Evolutionary conservation across 257 asterid genomes (phyloP).

Genomic region (Gentiana macrophylla): DNA sequence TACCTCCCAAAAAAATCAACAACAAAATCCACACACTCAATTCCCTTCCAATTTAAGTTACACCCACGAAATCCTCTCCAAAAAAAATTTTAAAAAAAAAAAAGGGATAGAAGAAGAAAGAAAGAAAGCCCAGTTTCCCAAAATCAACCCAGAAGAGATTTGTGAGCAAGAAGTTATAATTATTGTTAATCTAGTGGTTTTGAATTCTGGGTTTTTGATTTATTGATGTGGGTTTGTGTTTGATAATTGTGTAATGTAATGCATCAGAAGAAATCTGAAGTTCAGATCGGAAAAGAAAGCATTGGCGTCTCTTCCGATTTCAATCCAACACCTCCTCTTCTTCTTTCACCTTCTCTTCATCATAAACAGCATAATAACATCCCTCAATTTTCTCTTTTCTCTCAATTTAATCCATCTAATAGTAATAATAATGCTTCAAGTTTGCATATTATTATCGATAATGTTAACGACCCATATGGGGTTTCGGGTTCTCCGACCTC

Average conservation of each 20-base stretch:
- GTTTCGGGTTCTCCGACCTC: conserved; percentile 13
- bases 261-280: conserved; percentile 97
- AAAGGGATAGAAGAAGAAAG: background rate
- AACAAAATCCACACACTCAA: background rate
- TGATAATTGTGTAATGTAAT: conserved; percentile 37
- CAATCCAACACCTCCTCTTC: conserved; percentile 68
- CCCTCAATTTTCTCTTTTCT: conserved; percentile 23
- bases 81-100: background rate
- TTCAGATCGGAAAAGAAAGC: conserved; percentile 99
- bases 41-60: background rate
- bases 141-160: too few species aligned
- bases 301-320: conserved; percentile 98
- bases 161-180: background rate
- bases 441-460: conserved; percentile 37
- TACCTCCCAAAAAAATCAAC: background rate
- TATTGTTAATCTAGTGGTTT: background rate
- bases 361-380: conserved; percentile 29
- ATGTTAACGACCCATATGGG: conserved; percentile 48
- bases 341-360: conserved; percentile 39
- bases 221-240: background rate
- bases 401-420: conserved; percentile 6
- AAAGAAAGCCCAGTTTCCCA: too few species aligned
- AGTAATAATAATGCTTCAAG: conserved; percentile 11
- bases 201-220: background rate
- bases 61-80: background rate